Base-by-base conservation (phyloP, 371 early-diverging fungal genomes). In the Mortierella sp. region DNA sequence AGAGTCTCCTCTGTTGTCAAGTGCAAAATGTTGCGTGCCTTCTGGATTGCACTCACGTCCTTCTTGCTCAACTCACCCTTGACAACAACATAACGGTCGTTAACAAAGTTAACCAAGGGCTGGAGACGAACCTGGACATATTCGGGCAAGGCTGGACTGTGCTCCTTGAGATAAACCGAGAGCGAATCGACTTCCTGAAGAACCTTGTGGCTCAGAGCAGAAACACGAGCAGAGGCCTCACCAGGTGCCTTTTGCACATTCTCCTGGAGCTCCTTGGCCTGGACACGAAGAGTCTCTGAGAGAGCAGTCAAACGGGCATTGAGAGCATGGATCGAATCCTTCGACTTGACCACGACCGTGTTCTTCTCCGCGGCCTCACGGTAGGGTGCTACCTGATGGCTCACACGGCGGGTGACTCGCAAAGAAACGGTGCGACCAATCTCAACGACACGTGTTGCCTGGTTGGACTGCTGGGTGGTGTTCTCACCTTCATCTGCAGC, bases 21-120 rank as follows among this genome's bases (percentile, higher is more conserved):
- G 1, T 81, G 68, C 21, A 87, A 55, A 19, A 89, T 84, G 70
- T 85, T 84, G 52, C 83, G 83, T 0, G 89, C 88, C 72, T 87
- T 89, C 71, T 86, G 84, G 37, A 85, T 43, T 12, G 86, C 80
- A 44, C 86, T 60, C 14, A 84, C 57, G 37, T 89, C 86, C 18
- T 68, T 71, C 60, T 86, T 86, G 57, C 60, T 68, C 19, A 84
- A 70, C 64, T 89, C 87, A 12, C 60, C 61, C 47, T 81, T 75
- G 58, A 87, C 83, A 5, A 72, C 62, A 2, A 63, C 82, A 68
- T 86, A 86, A 50, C 87, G 86, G 50, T 87, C 79, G 46, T 83
- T 75, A 28, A 85, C 81, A 74, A 89, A 87, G 7, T 44, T 68
- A 15, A 84, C 64, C 46, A 87, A 70, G 53, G 88, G 89, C 44